phyloP scores from a whole-genome alignment of 306 rosid genomes.

The Gillenia trifoliata region DNA sequence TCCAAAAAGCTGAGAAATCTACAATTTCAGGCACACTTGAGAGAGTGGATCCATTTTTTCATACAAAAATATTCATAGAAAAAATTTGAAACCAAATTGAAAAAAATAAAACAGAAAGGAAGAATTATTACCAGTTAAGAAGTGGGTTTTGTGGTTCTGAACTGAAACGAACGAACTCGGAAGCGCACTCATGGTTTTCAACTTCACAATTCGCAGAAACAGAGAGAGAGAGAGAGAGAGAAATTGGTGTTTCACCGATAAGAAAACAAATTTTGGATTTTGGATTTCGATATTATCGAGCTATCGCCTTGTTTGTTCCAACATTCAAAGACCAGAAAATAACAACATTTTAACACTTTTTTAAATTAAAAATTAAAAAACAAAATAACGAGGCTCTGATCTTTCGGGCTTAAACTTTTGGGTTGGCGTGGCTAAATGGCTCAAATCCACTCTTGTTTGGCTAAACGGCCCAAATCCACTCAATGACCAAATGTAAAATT shows the following conservation, averaged over 20 bases:
- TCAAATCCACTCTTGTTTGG: background rate
- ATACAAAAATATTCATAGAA: background rate
- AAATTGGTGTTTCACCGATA: background rate
- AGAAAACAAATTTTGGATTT: background rate
- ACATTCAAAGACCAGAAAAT: background rate
- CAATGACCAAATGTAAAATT: too few relatives aligned
- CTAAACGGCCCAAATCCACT: too few relatives aligned
- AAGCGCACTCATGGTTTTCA: slow-evolving; percentile 13
- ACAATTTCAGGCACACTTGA: background rate
- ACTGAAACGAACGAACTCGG: slow-evolving; percentile 13
- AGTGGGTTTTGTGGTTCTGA: slow-evolving; percentile 7
- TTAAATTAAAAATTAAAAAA: background rate
- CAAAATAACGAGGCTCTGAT: background rate
- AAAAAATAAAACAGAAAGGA: background rate
- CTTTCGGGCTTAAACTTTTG: background rate
- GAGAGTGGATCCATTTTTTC: background rate
- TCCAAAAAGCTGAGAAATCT: background rate
- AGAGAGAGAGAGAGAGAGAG: background rate
- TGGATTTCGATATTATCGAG: background rate
- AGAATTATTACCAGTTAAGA: slow-evolving; percentile 7
- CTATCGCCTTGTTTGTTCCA: background rate
- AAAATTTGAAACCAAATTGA: background rate
- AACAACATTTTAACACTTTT: background rate
- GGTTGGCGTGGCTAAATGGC: background rate
- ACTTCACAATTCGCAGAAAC: background rate